A percentile compares a stretch with the other conserved stretches of the same genome.
phyloP scores from a whole-genome alignment of 2,329 filamentous ascomycete species.

The Aspergillus brasiliensis region DNA sequence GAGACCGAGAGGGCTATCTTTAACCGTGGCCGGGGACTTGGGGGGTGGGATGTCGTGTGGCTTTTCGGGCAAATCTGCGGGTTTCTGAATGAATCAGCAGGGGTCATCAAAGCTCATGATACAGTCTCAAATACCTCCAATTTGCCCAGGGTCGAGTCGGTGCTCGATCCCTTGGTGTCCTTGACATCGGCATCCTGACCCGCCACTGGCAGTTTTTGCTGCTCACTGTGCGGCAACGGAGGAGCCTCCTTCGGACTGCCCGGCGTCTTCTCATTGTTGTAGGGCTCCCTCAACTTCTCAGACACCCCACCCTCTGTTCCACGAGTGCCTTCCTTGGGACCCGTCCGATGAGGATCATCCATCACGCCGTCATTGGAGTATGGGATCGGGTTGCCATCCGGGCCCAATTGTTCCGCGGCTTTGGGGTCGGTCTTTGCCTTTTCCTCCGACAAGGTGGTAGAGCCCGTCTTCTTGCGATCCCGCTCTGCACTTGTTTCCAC shows the following conservation, averaged over 20 bases:
- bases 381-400: slow-evolving; percentile 48
- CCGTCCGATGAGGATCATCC: slow-evolving; percentile 77
- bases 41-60: slow-evolving; percentile 72
- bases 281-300: slow-evolving; percentile 78
- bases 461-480: slow-evolving; percentile 45
- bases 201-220: slow-evolving; percentile 61
- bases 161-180: slow-evolving; percentile 44
- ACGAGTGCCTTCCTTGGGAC: slow-evolving; percentile 80
- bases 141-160: slow-evolving; percentile 49
- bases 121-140: slow-evolving; percentile 53
- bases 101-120: not conserved
- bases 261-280: slow-evolving; percentile 73
- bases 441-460: slow-evolving; percentile 40
- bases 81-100: slow-evolving; percentile 61
- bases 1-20: slow-evolving; percentile 35
- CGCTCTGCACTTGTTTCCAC: slow-evolving; percentile 53
- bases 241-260: slow-evolving; percentile 83
- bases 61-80: slow-evolving; percentile 75
- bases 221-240: slow-evolving; percentile 77
- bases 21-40: slow-evolving; percentile 56
- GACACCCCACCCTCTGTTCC: slow-evolving; percentile 89
- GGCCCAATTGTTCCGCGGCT: slow-evolving; percentile 43
- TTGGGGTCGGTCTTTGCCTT: slow-evolving; percentile 25
- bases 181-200: slow-evolving; percentile 39
- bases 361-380: slow-evolving; percentile 77